Evolutionary conservation across 345 rosid species (phyloP).

Genomic region (Turritis glabra): DNA sequence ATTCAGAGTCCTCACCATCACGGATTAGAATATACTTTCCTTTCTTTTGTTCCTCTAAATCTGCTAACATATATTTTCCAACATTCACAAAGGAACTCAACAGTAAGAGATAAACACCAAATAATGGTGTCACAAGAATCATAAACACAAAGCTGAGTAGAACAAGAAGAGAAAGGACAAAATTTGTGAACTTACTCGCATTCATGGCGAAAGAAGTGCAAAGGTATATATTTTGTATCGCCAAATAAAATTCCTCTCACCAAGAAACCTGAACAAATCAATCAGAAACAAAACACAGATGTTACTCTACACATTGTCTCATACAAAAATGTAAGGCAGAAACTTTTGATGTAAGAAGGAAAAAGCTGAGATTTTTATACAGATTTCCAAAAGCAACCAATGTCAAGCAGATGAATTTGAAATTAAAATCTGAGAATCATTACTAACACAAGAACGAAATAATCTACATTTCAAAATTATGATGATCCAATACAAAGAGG

Average conservation of each 20-base stretch:
- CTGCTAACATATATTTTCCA: slow-evolving; percentile 39
- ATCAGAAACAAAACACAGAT: neutral
- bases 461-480: neutral
- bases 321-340: neutral
- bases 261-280: slow-evolving; percentile 25
- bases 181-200: slow-evolving; percentile 5
- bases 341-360: neutral
- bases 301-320: neutral
- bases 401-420: neutral
- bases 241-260: neutral
- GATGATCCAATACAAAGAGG: neutral
- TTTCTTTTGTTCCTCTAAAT: slow-evolving; percentile 44
- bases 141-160: too few species aligned
- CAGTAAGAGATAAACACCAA: neutral
- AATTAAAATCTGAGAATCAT: neutral
- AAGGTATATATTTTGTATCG: neutral
- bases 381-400: neutral
- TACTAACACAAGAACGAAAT: neutral
- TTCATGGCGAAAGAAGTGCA: slow-evolving; percentile 20
- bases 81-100: neutral
- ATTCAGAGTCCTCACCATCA: slow-evolving; percentile 47
- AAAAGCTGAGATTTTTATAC: slow-evolving; percentile 17
- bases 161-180: neutral
- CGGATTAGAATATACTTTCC: slow-evolving; percentile 55
- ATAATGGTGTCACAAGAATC: neutral